Evolutionary conservation across 345 rosid genomes (phyloP), one percentile per base, ranked within the genome.

Genomic region (Geranium brycei): DNA sequence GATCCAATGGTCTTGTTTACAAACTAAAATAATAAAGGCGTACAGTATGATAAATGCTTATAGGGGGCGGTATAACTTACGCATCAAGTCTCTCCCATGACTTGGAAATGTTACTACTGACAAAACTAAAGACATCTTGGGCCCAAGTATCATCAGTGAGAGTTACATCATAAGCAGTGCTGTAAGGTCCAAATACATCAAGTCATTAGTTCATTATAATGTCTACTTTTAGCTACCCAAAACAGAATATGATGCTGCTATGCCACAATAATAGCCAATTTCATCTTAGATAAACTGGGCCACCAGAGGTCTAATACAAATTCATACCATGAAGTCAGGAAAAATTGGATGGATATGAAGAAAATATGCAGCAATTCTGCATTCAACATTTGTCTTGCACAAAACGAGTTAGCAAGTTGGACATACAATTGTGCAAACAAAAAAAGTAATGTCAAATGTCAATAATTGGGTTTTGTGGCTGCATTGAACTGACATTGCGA

Each of bases 61-160:
- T 4, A 11, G 17, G 64, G 63, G 17, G 18, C 63, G 30, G 17
- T 31, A 47, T 64, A 19, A 82, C 97, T 85, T 76, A 88, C 99
- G 84, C 90, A 80, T 93, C 96, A 66, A 93, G 97, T 66, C 95
- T 83, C 66, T 90, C 99, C 99, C 99, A 93, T 40, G 99, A 80
- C 58, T 62, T 78, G 19, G 97, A 85, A 64, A 73, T 73, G 82
- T 90, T 93, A 18, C 97, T 97, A 51, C 73, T 78, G 72, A 90
- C 73, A 53, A 85, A 68, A 66, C 75, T 79, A 73, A 93, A 93
- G 5, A 55, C 57, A 19, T 76, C 83, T 72, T 81, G 64, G 55
- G 86, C 83, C 99, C 99, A 93, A 68, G 76, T 70, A 61, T 76
- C 81, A 72, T 90, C 97, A 16, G 69, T 57, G 18, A 93, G 78